phyloP scores from a whole-genome alignment of 352 stramenopile genomes.

The Halophytophthora batemanensis region DNA sequence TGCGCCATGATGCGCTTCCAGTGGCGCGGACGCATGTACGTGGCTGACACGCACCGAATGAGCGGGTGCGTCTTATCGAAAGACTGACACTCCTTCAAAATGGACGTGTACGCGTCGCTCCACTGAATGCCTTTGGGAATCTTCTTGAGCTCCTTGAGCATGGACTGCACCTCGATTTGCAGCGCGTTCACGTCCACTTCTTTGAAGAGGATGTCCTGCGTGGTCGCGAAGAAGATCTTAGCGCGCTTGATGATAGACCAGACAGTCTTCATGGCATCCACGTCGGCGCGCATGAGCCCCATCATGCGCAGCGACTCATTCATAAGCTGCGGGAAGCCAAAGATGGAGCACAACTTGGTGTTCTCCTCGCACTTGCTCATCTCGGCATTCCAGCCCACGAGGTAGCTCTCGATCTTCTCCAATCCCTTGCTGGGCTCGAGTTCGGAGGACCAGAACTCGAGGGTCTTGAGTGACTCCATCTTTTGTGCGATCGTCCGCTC shows the following conservation, averaged over 20 bases:
- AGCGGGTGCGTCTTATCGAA: conserved; percentile 86
- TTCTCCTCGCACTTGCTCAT: conserved; percentile 91
- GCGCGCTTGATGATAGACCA: conserved; percentile 80
- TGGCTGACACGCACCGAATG: conserved; percentile 71
- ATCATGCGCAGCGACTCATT: conserved; percentile 88
- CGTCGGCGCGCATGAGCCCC: conserved; percentile 80
- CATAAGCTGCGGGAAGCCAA: conserved; percentile 94
- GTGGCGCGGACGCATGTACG: conserved; percentile 92
- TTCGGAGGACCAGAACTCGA: conserved; percentile 84
- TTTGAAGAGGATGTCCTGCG: conserved; percentile 86
- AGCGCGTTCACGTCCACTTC: conserved; percentile 91
- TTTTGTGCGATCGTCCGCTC: conserved; percentile 87
- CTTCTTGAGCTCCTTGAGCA: conserved; percentile 92
- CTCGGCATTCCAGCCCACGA: conserved; percentile 86
- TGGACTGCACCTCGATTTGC: conserved; percentile 93
- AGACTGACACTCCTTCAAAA: conserved; percentile 71
- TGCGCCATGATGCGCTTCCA: conserved; percentile 92
- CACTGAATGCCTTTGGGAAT: conserved; percentile 93
- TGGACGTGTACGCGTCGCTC: conserved; percentile 88
- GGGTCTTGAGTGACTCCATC: conserved; percentile 71
- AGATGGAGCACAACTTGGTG: conserved; percentile 89
- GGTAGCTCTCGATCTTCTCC: conserved; percentile 82
- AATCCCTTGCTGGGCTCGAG: conserved; percentile 76
- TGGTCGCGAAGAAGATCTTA: conserved; percentile 68
- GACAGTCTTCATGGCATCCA: conserved; percentile 73